Conservation (phyloP, 768 basidiomycete genomes). For the Mycena capillaripes region DNA sequence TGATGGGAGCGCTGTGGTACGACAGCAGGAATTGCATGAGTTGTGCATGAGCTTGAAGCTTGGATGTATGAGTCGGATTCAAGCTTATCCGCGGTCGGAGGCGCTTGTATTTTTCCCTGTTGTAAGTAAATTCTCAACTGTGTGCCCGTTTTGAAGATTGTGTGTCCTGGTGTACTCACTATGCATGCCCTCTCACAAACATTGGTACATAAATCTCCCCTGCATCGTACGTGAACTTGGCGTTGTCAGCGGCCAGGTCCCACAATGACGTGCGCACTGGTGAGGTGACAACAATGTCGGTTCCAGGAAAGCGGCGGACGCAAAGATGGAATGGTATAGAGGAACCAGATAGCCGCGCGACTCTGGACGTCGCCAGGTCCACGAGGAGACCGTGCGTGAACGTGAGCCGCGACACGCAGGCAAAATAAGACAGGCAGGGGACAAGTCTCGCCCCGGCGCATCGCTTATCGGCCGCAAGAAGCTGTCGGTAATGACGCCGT, state of each 20-base stretch:
- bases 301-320: neutral
- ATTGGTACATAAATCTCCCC: neutral
- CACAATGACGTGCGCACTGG: neutral
- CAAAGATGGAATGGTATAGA: neutral
- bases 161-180: neutral
- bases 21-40: too few species aligned
- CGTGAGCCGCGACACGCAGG: neutral
- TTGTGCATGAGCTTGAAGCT: too few species aligned
- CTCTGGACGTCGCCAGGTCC: neutral
- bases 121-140: neutral
- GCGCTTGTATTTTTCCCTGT: neutral
- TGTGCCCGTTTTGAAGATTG: neutral
- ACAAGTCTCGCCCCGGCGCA: neutral
- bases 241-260: neutral
- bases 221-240: neutral
- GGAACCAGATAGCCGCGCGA: neutral
- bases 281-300: neutral
- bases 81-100: too few species aligned
- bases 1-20: too few species aligned
- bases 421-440: constrained; percentile 6
- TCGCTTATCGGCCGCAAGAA: neutral
- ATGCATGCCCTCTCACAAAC: neutral
- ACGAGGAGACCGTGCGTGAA: constrained; percentile 1
- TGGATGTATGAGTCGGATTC: too few species aligned
- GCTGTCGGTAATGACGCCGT: neutral